A percentile compares a stretch with the other conserved stretches of the same genome.
These are phyloP conservation scores for Fonsecaea pedrosoi DNA, from an alignment of 2,329 filamentous ascomycete species.

Conservation along the genomic window DNA sequence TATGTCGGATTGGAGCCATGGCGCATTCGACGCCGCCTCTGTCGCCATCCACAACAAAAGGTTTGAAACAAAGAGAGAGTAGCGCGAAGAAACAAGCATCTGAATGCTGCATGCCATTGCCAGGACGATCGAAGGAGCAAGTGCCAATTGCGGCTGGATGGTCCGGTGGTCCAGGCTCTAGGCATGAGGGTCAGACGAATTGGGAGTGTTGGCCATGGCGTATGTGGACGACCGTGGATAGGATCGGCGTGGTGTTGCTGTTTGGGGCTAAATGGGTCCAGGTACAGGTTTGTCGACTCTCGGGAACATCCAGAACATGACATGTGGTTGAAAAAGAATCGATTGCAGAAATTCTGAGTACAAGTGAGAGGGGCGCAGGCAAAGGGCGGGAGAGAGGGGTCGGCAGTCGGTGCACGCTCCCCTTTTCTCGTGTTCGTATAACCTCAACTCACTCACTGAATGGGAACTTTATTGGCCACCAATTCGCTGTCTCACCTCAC, in stretches of 20 bases:
- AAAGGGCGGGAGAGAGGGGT: neutral
- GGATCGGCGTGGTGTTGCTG: neutral
- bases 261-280: slow-evolving; percentile 7
- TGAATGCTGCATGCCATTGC: slow-evolving; percentile 26
- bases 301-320: neutral
- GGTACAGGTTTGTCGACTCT: neutral
- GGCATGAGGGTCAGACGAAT: neutral
- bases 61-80: slow-evolving; percentile 20
- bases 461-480: neutral
- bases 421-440: neutral
- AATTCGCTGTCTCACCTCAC: neutral
- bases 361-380: neutral
- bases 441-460: neutral
- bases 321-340: slow-evolving; percentile 15
- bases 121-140: slow-evolving; percentile 8
- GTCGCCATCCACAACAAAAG: slow-evolving; percentile 17
- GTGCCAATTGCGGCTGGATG: slow-evolving; percentile 6
- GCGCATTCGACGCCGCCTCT: slow-evolving; percentile 8
- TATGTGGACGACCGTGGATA: neutral
- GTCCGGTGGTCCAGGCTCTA: neutral
- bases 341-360: neutral
- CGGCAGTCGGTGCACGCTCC: neutral
- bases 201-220: neutral
- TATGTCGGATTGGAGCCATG: slow-evolving; percentile 5
- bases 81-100: slow-evolving; percentile 14